Evolutionary conservation across 495 filamentous ascomycete genomes (phyloP).

Genomic region (Penicillium goetzii): DNA sequence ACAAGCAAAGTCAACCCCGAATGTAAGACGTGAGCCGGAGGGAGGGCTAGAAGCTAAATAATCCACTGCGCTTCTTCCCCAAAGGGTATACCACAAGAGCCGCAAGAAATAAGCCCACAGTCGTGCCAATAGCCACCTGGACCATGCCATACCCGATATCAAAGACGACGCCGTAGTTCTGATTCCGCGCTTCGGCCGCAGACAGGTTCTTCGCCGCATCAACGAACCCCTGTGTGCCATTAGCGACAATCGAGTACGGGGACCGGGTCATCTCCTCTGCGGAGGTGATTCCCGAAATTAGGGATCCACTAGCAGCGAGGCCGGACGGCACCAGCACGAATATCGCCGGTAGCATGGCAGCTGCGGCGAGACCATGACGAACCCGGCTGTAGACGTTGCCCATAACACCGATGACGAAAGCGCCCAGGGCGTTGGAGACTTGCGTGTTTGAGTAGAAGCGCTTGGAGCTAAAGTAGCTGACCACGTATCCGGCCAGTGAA

Average conservation of each 20-base stretch:
- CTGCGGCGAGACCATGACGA: constrained; percentile 83
- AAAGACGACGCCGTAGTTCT: constrained; percentile 64
- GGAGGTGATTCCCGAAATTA: constrained; percentile 82
- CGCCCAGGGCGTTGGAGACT: constrained; percentile 78
- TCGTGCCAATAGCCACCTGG: constrained; percentile 90
- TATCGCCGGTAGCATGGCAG: constrained; percentile 88
- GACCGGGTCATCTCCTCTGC: constrained; percentile 74
- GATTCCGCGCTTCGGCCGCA: constrained; percentile 23
- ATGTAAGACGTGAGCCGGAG: too few relatives aligned
- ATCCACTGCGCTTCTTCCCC: constrained; percentile 84
- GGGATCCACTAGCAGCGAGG: constrained; percentile 78
- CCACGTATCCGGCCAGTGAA: constrained; percentile 81
- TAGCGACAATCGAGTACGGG: constrained; percentile 50
- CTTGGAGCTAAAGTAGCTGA: constrained; percentile 77
- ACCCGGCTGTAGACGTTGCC: constrained; percentile 87
- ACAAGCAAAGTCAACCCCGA: background rate
- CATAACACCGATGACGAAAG: constrained; percentile 81
- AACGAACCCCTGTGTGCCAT: constrained; percentile 53
- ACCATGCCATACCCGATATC: constrained; percentile 87
- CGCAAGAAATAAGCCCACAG: constrained; percentile 86
- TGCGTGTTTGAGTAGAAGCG: constrained; percentile 78
- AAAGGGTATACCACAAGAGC: constrained; percentile 88
- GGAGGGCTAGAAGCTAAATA: constrained; percentile 75
- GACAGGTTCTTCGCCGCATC: constrained; percentile 47
- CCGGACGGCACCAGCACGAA: constrained; percentile 94